Evolutionary conservation across 768 basidiomycete species (phyloP), one percentile per base, ranked within the genome.

Genomic region (Xerocomellus intermedius): DNA sequence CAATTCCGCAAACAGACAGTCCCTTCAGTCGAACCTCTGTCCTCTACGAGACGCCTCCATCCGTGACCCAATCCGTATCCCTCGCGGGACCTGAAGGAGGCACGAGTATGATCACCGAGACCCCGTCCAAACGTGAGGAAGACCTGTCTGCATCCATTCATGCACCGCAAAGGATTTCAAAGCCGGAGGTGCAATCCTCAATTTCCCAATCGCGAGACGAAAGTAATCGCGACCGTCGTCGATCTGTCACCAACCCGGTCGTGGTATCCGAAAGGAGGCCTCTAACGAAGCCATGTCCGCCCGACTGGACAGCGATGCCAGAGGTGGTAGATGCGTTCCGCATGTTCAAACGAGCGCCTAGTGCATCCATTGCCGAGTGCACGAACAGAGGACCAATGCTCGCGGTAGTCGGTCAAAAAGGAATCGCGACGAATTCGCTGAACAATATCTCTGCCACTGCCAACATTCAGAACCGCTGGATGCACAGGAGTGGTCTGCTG

Each of bases 231-330:
- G 42, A 39, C 13, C 52, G 16, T 36, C 30, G 28, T 22, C 54
- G 54, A 12, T 45, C 42, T 5, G 12, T 48, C 19, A 38, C 57
- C 12, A 57, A 16, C 19, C 50, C 35, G 0, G n/a, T 12, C 13
- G 17, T 7, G 14, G 45, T 13, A 6, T 43, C 36, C 9, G 58
- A 55, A 32, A 35, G 8, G 3, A 33, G 49, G 38, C 26, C 7
- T 3, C 13, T 26, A 22, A 28, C 28, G 3, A 50, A 54, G 12
- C 42, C 33, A 21, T 19, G 17, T 24, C 4, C 48, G 1, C 57
- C 62, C 9, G 47, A 67, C 37, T 64, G 65, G 55, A n/a, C 55
- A 36, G 53, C 59, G 12, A 57, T 64, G 55, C 57, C 60, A 43
- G 63, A 54, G 5, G 64, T 56, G 32, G 52, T 66, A 8, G 48